phyloP scores from a whole-genome alignment of 108 stramenopile genomes.

The Pseudonitzschia delicatissima region DNA sequence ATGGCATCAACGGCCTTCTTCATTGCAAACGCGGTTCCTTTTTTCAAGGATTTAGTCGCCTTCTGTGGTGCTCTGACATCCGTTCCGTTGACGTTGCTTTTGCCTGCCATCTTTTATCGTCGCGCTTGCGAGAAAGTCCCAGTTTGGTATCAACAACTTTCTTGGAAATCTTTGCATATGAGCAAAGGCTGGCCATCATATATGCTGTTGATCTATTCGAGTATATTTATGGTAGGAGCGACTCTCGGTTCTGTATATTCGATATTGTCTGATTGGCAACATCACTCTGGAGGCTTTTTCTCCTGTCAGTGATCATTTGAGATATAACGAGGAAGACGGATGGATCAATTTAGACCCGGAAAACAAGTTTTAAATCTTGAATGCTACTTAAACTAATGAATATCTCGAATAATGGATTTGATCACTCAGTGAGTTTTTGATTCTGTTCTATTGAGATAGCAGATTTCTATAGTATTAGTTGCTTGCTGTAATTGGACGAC shows the following conservation, averaged over 20 bases:
- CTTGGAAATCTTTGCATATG: neutral
- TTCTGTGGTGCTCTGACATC: slow-evolving; percentile 66
- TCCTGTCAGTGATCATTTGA: slow-evolving; percentile 20
- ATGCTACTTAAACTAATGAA: no score
- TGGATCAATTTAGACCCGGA: no score
- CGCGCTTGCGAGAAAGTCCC: slow-evolving; percentile 26
- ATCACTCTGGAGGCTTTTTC: slow-evolving; percentile 35
- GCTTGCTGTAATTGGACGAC: no score
- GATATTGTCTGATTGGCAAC: slow-evolving; percentile 55
- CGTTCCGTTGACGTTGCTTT: slow-evolving; percentile 57
- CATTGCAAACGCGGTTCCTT: slow-evolving; percentile 62
- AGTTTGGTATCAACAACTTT: slow-evolving; percentile 15
- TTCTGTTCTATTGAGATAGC: neutral
- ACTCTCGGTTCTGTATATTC: slow-evolving; percentile 52
- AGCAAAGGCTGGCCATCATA: slow-evolving; percentile 18
- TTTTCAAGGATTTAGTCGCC: slow-evolving; percentile 75
- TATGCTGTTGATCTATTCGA: slow-evolving; percentile 40
- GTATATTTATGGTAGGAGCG: slow-evolving; percentile 56
- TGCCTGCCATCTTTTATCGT: slow-evolving; percentile 64
- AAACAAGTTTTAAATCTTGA: no score
- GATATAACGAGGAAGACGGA: no score
- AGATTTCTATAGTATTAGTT: neutral
- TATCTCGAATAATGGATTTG: no score
- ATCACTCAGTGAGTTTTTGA: neutral
- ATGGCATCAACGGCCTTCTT: slow-evolving; percentile 51